These are phyloP conservation scores for Erythrophleum fordii DNA, from an alignment of 306 rosid genomes.

Conservation along the genomic window DNA sequence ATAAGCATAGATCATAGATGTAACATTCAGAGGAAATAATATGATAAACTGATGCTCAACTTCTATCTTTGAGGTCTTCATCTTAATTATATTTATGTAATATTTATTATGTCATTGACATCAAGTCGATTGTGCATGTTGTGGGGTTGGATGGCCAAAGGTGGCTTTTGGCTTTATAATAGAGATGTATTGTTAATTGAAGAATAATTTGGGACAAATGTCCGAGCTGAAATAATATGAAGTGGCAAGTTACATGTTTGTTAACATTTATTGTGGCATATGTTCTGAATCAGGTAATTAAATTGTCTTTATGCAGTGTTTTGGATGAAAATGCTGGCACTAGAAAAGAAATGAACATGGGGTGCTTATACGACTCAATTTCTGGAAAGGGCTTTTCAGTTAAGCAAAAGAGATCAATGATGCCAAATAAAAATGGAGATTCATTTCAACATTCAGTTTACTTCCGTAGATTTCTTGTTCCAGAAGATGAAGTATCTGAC, in stretches of 20 bases:
- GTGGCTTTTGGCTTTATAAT: conserved; percentile 15
- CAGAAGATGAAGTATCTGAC: conserved; percentile 61
- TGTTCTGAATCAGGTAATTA: conserved; percentile 11
- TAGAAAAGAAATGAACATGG: conserved; percentile 73
- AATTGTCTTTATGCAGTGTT: conserved; percentile 56
- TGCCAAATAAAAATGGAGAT: conserved; percentile 50
- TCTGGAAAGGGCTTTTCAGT: conserved; percentile 69
- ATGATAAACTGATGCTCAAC: conserved; percentile 7
- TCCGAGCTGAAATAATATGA: conserved; percentile 13
- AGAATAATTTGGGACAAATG: conserved; percentile 9
- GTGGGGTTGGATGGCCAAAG: conserved; percentile 23
- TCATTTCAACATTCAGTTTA: conserved; percentile 61
- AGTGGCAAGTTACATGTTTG: neutral
- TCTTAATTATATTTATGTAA: neutral
- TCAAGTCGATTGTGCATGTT: conserved; percentile 10
- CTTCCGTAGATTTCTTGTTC: conserved; percentile 68
- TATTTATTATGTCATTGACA: conserved; percentile 15
- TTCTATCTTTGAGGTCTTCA: neutral
- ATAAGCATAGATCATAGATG: neutral
- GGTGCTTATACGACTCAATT: conserved; percentile 70
- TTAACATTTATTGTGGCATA: neutral
- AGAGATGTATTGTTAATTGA: conserved; percentile 17
- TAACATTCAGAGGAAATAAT: neutral
- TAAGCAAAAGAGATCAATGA: conserved; percentile 65
- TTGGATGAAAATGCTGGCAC: conserved; percentile 50